A percentile compares a stretch with the other conserved stretches of the same genome.
Evolutionary conservation across 1,284 basidiomycete species (phyloP).

Genomic region (Sanghuangporus sanghuang): DNA sequence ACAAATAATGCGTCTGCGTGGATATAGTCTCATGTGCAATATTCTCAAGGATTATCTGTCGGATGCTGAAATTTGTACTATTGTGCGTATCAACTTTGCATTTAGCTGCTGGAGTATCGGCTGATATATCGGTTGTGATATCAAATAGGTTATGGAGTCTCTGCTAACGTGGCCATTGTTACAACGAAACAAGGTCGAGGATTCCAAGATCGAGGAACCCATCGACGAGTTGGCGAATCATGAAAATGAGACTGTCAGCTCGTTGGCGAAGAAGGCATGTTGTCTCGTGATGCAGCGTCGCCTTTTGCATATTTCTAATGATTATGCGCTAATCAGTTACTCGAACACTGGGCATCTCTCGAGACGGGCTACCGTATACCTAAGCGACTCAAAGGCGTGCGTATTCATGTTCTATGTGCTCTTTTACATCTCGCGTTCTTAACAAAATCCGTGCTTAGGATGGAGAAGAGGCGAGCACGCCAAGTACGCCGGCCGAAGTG

Average conservation of each 20-base stretch:
- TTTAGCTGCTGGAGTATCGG: background rate
- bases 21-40: conserved; percentile 89
- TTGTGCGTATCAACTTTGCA: conserved; percentile 36
- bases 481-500: conserved; percentile 15
- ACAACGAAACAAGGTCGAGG: conserved; percentile 90
- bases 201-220: conserved; percentile 71
- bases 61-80: conserved; percentile 67
- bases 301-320: background rate
- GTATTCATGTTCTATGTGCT: conserved; percentile 24
- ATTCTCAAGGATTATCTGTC: conserved; percentile 76
- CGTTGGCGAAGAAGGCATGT: conserved; percentile 54
- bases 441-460: conserved; percentile 20
- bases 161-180: conserved; percentile 81
- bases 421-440: conserved; percentile 19
- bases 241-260: conserved; percentile 52
- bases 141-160: conserved; percentile 62
- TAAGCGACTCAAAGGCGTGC: conserved; percentile 49
- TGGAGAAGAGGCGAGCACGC: conserved; percentile 23
- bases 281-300: background rate
- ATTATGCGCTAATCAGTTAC: conserved; percentile 37
- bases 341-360: conserved; percentile 72
- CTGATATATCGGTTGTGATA: background rate
- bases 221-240: conserved; percentile 53
- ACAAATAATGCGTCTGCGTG: conserved; percentile 89
- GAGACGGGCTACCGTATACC: conserved; percentile 83